A percentile compares a stretch with the other conserved stretches of the same genome.
Evolutionary conservation across 2,329 filamentous ascomycete genomes (phyloP).

Genomic region (Clonostachys byssicola): DNA sequence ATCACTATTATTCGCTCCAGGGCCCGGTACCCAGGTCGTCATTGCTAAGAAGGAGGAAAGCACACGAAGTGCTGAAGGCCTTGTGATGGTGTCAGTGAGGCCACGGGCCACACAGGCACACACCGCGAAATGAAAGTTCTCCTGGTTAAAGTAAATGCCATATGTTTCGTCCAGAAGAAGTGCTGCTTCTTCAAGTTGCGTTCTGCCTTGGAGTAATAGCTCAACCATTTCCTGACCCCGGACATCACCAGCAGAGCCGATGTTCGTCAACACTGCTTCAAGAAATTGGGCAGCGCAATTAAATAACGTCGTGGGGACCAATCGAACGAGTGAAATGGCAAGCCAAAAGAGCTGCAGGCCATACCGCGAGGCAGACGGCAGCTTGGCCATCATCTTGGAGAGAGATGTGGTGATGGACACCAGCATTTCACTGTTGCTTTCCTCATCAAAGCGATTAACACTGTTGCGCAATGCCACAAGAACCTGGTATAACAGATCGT

Average conservation of each 20-base stretch:
- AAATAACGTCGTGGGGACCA: constrained; percentile 59
- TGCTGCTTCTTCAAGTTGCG: constrained; percentile 58
- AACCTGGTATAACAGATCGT: constrained; percentile 68
- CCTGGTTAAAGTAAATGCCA: constrained; percentile 58
- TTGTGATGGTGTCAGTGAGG: constrained; percentile 58
- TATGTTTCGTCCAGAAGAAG: constrained; percentile 60
- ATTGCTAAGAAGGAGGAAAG: constrained; percentile 54
- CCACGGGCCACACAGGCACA: constrained; percentile 62
- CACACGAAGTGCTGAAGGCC: constrained; percentile 53
- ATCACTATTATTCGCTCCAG: constrained; percentile 1
- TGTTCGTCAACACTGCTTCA: constrained; percentile 60
- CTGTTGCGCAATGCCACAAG: constrained; percentile 64
- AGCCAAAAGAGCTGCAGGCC: constrained; percentile 68
- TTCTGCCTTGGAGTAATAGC: constrained; percentile 56
- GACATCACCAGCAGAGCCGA: constrained; percentile 56
- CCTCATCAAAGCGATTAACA: constrained; percentile 60
- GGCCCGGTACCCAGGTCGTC: constrained; percentile 14
- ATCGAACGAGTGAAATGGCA: constrained; percentile 60
- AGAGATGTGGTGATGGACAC: constrained; percentile 63
- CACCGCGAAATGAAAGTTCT: constrained; percentile 65
- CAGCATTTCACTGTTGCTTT: constrained; percentile 63
- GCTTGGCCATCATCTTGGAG: constrained; percentile 68
- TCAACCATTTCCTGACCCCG: constrained; percentile 54
- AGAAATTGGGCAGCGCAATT: constrained; percentile 63
- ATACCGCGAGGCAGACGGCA: constrained; percentile 63